phyloP scores from a whole-genome alignment of 1,284 basidiomycete species.

The Albatrellus sp. region DNA sequence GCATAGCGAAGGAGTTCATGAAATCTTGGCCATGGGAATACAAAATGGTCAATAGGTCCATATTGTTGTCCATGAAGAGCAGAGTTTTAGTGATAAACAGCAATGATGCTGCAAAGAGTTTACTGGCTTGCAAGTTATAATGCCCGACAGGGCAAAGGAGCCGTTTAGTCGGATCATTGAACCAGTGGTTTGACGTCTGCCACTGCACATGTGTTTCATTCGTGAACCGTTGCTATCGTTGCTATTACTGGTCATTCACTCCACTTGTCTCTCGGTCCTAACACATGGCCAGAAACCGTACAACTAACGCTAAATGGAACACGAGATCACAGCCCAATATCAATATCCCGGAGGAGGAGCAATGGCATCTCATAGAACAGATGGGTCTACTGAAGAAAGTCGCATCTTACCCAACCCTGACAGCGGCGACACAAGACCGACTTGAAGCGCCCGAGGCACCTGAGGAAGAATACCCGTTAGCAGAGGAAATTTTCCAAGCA shows the following conservation, averaged over 20 bases:
- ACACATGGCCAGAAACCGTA: slow-evolving; percentile 29
- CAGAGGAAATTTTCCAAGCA: slow-evolving; percentile 59
- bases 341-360: slow-evolving; percentile 59
- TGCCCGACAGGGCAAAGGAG: no score
- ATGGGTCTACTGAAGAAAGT: slow-evolving; percentile 46
- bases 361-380: slow-evolving; percentile 63
- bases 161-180: background rate
- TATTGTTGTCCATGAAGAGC: slow-evolving; percentile 1
- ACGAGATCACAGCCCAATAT: slow-evolving; percentile 6
- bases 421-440: slow-evolving; percentile 4
- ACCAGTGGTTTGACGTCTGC: background rate
- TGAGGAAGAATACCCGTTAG: slow-evolving; percentile 32
- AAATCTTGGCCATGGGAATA: slow-evolving; percentile 1
- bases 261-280: background rate
- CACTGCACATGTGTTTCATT: background rate
- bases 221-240: background rate
- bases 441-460: slow-evolving; percentile 16
- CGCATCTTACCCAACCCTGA: background rate
- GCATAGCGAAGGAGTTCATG: background rate
- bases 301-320: slow-evolving; percentile 12
- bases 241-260: background rate
- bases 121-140: no score
- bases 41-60: background rate
- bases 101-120: no score
- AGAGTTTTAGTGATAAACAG: no score